A percentile compares a stretch with the other conserved stretches of the same genome.
Conservation (phyloP, 176 grass and related monocot species). For the Triticum monococcum region DNA sequence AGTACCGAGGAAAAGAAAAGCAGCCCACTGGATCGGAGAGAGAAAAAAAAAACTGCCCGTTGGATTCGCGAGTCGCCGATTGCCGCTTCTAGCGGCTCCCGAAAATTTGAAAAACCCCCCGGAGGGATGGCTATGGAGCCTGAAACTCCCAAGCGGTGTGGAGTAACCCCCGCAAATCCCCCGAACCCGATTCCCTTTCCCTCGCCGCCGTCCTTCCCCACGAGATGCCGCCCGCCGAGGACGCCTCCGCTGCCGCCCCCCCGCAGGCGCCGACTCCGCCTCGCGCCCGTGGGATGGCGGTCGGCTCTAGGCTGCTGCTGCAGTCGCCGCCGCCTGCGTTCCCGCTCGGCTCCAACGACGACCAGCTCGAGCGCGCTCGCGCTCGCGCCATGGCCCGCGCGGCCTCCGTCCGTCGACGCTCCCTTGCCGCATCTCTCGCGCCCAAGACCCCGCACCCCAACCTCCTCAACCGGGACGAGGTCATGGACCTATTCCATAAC, state of each 20-base stretch:
- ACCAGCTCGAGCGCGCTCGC: slow-evolving; percentile 81
- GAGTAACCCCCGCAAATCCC: too few relatives aligned
- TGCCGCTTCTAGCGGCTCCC: neutral
- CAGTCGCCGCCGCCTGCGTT: slow-evolving; percentile 62
- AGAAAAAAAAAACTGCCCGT: too few relatives aligned
- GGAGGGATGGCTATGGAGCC: neutral
- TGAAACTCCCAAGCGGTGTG: neutral
- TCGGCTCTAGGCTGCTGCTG: slow-evolving; percentile 38
- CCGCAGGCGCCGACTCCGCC: neutral
- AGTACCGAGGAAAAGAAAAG: too few relatives aligned
- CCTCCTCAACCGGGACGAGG: slow-evolving; percentile 73
- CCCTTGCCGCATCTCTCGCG: slow-evolving; percentile 36
- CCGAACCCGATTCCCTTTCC: neutral
- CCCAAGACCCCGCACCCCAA: slow-evolving; percentile 15
- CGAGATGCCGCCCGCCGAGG: slow-evolving; percentile 27
- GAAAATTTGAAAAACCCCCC: neutral
- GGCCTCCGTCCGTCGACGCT: slow-evolving; percentile 52
- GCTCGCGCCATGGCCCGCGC: slow-evolving; percentile 64
- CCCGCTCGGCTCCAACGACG: slow-evolving; percentile 85
- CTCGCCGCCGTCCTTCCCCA: neutral
- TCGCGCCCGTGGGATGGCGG: slow-evolving; percentile 25
- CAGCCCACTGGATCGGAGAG: too few relatives aligned
- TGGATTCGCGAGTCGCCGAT: too few relatives aligned
- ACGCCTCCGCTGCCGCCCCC: neutral
- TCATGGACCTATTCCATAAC: slow-evolving; percentile 93